Percentiles rank a stretch among this genome's conserved stretches.
Evolutionary conservation across 2,329 filamentous ascomycete genomes (phyloP).

Genomic region (Colletotrichum sp.): DNA sequence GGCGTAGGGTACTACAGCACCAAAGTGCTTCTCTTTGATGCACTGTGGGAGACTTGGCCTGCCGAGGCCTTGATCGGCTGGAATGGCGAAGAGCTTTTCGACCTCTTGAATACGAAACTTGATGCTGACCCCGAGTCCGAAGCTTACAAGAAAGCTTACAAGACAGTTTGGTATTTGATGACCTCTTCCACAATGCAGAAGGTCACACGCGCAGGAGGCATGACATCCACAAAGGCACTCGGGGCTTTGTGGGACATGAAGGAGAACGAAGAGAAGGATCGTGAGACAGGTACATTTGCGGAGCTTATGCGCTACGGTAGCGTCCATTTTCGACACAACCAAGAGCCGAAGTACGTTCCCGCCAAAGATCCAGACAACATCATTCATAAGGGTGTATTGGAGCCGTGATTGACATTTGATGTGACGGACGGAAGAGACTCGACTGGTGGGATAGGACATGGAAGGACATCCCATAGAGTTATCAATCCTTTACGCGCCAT

Average conservation of each 20-base stretch:
- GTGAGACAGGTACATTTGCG: neutral
- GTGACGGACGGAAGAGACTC: no score
- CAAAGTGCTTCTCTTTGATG: neutral
- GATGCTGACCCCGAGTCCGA: neutral
- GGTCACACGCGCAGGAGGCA: neutral
- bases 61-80: neutral
- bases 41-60: neutral
- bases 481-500: neutral
- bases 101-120: neutral
- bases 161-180: neutral
- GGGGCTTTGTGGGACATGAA: neutral
- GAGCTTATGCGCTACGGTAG: neutral
- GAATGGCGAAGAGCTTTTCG: slow-evolving; percentile 4
- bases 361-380: neutral
- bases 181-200: slow-evolving; percentile 2
- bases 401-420: neutral
- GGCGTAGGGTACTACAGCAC: slow-evolving; percentile 23
- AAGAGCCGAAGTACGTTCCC: neutral
- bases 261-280: neutral
- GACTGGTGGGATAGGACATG: neutral
- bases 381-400: neutral
- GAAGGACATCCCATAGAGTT: neutral
- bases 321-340: neutral
- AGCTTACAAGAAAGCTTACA: neutral
- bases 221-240: neutral